Base-by-base conservation (phyloP, 2,329 filamentous ascomycete genomes). In the Cordyceps tenuipes region DNA sequence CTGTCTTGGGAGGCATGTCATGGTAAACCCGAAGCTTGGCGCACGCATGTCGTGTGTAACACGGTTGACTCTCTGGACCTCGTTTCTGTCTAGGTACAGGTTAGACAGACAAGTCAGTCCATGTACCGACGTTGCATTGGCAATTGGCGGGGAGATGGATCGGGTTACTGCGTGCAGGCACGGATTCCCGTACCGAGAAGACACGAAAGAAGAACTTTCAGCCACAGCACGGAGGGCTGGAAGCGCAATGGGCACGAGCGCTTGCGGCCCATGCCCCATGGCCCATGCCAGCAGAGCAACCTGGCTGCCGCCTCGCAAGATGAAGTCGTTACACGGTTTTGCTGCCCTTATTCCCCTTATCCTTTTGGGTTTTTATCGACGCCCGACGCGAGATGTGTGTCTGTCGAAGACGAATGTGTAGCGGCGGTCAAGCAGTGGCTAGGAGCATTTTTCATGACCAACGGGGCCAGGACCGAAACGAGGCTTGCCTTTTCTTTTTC, bases 21-120 rank as follows among this genome's bases (percentile, higher is more conserved):
- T n/a, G 5, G 36, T 53, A 46, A 55, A 55, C 52, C 39, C 52
- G 44, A 55, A 44, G 52, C 52, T 55, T 55, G 52, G 52, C 52
- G 13, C 26, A 36, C 8, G 17, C 48, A 55, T 55, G 52, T 17
- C 26, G 52, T 55, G 39, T 46, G 39, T 46, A 31, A 46, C 26
- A n/a, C 23, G n/a, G 21, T 23, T 54, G 15, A 5, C 31, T 39
- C 36, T 23, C 26, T 12, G 23, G 2, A 29, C 29, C 29, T 29
- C 26, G 17, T 29, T 43, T 2, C 15, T n/a, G 9, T 26, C 23
- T 34, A 19, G n/a, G 9, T 31, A n/a, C n/a, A n/a, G n/a, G n/a
- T n/a, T n/a, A 23, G 23, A 23, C 23, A 13, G 13, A 26, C 15
- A 34, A 31, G 46, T 31, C n/a, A 31, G 46, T 31, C n/a, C 5